Conservation (phyloP, 495 filamentous ascomycete species). For the Pseudoneurospora amorphoporcata region DNA sequence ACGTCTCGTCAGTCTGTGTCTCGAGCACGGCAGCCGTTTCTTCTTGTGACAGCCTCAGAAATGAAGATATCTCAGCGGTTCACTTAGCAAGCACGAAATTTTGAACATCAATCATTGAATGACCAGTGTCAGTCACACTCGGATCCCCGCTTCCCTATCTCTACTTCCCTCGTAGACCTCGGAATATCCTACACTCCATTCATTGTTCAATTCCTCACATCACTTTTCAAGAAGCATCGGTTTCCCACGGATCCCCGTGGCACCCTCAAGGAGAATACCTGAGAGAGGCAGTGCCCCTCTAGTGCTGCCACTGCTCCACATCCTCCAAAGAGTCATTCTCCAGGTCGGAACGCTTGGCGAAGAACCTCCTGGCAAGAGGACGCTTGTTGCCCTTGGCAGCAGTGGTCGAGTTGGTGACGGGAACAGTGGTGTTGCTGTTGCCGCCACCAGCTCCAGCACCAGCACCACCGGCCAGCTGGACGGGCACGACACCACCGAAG, state of each 20-base stretch:
- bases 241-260: neutral
- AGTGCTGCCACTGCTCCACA: neutral
- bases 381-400: neutral
- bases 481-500: slow-evolving; percentile 44
- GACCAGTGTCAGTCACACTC: neutral
- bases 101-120: neutral
- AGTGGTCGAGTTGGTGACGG: neutral
- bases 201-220: neutral
- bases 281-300: neutral
- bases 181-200: neutral
- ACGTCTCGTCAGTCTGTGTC: neutral
- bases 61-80: neutral
- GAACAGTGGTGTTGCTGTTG: neutral
- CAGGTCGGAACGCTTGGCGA: neutral
- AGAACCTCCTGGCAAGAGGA: neutral
- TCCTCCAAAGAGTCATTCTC: neutral
- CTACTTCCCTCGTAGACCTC: neutral
- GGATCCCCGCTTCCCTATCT: neutral
- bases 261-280: neutral
- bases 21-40: neutral
- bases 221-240: neutral
- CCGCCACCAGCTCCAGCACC: neutral
- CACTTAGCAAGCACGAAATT: neutral
- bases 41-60: neutral
- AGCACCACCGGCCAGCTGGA: slow-evolving; percentile 31